Evolutionary conservation across 192 early-diverging fungal genomes (phyloP).

Genomic region (Coemansia sp.): DNA sequence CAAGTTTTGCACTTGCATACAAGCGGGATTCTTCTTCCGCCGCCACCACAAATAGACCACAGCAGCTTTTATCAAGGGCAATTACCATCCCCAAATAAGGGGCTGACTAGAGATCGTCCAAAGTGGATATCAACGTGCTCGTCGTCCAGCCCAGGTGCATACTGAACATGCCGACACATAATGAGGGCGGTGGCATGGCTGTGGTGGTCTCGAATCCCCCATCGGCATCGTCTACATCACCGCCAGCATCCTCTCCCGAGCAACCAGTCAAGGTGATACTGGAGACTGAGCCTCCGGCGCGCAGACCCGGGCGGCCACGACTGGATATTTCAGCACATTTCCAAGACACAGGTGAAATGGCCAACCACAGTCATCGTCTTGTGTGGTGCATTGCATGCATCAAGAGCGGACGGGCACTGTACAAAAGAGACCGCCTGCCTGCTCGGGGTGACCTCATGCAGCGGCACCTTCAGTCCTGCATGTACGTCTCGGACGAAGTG

Average conservation of each 20-base stretch:
- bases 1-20: neutral
- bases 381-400: constrained; percentile 56
- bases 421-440: constrained; percentile 44
- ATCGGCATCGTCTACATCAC: constrained; percentile 6
- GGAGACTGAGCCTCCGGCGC: constrained; percentile 49
- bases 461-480: constrained; percentile 47
- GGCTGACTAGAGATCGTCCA: constrained; percentile 10
- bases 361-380: constrained; percentile 56
- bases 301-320: constrained; percentile 54
- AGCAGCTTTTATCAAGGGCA: neutral
- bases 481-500: constrained; percentile 39
- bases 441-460: constrained; percentile 56
- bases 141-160: constrained; percentile 23
- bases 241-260: constrained; percentile 26
- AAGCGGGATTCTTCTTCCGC: neutral
- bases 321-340: constrained; percentile 54
- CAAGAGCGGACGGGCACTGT: constrained; percentile 48
- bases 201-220: neutral
- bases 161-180: constrained; percentile 33
- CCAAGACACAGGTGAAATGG: constrained; percentile 57
- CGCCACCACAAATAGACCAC: neutral
- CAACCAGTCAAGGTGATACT: constrained; percentile 38
- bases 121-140: constrained; percentile 51
- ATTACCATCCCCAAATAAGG: constrained; percentile 1
- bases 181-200: constrained; percentile 32